Evolutionary conservation across 1,284 basidiomycete species (phyloP), one percentile per base, ranked within the genome.

Genomic region (Papiliotrema fonsecae): DNA sequence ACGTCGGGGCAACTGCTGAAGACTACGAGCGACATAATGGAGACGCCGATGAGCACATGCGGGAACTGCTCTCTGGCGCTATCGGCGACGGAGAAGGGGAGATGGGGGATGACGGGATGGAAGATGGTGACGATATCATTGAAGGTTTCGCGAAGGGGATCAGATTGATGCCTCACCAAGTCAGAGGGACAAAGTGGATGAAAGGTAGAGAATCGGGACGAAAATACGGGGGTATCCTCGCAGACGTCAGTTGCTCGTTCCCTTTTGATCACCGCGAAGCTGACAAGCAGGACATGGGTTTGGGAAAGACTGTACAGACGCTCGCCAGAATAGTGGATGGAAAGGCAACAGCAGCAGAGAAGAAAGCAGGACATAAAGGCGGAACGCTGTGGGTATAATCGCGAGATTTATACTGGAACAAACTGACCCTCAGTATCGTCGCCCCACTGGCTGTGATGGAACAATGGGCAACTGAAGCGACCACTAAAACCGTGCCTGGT

Each of bases 241-340:
- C 92, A 0, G 91, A 94, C 65, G 90, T 94, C 67, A 91, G 71
- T 60, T 9, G 14, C 13, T 7, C n/a, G 16, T 25, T 32, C 24
- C 32, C 42, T 16, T 14, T 31, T 45, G 3, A 26, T 21, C 19
- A 10, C 22, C 26, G 14, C 14, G 16, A 11, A 49, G 55, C 54
- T 54, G 32, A 58, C 41, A 26, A 10, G 7, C 42, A 75, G 72
- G 73, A 75, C 51, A 77, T 77, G 75, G 76, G 75, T 56, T 78
- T 93, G 1, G 91, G 89, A 1, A 93, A 96, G 75, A 97, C 91
- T 0, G 87, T 94, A n/a, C 92, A 96, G 65, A 88, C 87, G 0
- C 75, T 96, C 6, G 81, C 86, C 0, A 80, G 88, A 1, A 89
- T 96, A 34, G 81, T 87, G 0, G 86, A 88, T 50, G 86, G 86